Evolutionary conservation across 768 basidiomycete species (phyloP), one percentile per base, ranked within the genome.

Genomic region (Trametes cinnabarina): DNA sequence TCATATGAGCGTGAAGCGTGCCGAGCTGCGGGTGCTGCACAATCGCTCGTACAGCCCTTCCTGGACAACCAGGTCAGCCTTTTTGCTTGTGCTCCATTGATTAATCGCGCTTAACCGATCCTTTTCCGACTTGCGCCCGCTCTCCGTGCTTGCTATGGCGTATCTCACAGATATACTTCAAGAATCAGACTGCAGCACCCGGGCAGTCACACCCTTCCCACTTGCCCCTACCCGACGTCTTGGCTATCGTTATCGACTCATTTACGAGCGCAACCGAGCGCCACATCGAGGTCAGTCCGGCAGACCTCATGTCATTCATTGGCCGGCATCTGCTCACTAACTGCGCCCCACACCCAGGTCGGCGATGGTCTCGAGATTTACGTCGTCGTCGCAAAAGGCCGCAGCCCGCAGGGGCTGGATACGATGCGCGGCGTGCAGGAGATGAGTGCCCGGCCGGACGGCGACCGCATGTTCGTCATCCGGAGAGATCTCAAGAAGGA

Each of bases 251-350:
- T 66, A 90, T 93, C 60, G 96, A 99, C 76, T 92, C 93, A 9
- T 99, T 98, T 74, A 96, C 95, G 25, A 85, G 92, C 63, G 97
- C 97, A 25, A 98, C 97, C 14, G 97, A 99, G 76, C 86, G 97
- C 63, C 96, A 98, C 74, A 98, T 98, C 69, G 95, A 98, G 84
- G 91, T 91, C 60, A 60, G 79, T 67, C 23, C 26, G 6, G 3
- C 6, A 12, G 20, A 20, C 14, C 23, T 26, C 25, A 4, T 51
- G 22, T 17, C 3, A 4, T 35, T 2, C 20, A 2, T 19, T n/a
- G n/a, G n/a, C n/a, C n/a, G n/a, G n/a, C n/a, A 49, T 23, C 44
- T 52, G 34, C 47, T 50, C 19, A 20, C 43, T 37, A 46, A 55
- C 26, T 14, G 34, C 19, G 15, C 55, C 47, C 22, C 34, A 40